Evolutionary conservation across 2,329 filamentous ascomycete species (phyloP).

Genomic region (Mycocentrospora acerina): DNA sequence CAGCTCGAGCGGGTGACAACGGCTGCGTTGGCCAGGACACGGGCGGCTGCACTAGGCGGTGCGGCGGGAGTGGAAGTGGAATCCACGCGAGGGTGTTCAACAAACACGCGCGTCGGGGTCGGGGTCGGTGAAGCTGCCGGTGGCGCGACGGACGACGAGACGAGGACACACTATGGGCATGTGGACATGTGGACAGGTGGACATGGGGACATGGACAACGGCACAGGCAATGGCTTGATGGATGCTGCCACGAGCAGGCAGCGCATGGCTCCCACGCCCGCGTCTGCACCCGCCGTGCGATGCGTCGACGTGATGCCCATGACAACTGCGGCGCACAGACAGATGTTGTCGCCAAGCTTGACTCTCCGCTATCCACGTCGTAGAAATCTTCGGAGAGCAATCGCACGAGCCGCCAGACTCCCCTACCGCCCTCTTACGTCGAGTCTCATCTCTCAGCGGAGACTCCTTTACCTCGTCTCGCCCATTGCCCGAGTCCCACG

Average conservation of each 20-base stretch:
- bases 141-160: no score
- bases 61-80: constrained; percentile 24
- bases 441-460: constrained; percentile 26
- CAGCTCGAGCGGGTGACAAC: no score
- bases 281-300: no score
- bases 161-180: no score
- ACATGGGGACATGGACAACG: no score
- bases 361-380: constrained; percentile 31
- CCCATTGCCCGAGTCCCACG: constrained; percentile 19
- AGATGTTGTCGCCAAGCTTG: constrained; percentile 20
- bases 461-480: constrained; percentile 15
- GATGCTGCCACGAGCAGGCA: no score
- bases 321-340: constrained; percentile 9
- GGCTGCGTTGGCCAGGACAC: background rate
- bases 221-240: no score
- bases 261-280: no score
- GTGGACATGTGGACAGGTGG: no score
- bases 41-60: constrained; percentile 12
- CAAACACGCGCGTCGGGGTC: constrained; percentile 28
- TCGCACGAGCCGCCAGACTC: constrained; percentile 29
- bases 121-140: no score
- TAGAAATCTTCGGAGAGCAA: constrained; percentile 32
- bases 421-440: constrained; percentile 27
- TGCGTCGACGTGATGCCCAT: no score
- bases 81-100: constrained; percentile 33